Evolutionary conservation across 1,284 basidiomycete genomes (phyloP).

Genomic region (Malassezia arunalokei): DNA sequence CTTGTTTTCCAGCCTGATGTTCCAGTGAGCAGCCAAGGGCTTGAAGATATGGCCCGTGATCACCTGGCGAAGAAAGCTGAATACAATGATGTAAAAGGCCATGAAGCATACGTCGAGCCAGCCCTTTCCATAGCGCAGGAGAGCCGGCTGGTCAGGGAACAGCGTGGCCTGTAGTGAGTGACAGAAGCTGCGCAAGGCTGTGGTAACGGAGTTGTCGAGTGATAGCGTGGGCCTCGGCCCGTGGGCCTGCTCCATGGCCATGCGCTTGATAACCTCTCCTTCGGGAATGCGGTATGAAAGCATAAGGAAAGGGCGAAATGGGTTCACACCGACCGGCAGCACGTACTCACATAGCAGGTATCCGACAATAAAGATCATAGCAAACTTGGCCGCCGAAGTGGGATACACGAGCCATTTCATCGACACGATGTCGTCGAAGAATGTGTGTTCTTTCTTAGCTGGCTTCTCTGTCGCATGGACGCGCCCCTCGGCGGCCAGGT

Average conservation of each 20-base stretch:
- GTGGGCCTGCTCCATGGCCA: slow-evolving; percentile 19
- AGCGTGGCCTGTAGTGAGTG: slow-evolving; percentile 18
- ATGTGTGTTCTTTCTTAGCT: neutral
- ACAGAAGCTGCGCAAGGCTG: slow-evolving; percentile 13
- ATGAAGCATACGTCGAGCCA: slow-evolving; percentile 64
- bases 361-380: slow-evolving; percentile 60
- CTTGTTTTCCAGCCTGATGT: slow-evolving; percentile 37
- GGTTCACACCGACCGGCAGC: slow-evolving; percentile 55
- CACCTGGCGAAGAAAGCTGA: slow-evolving; percentile 74
- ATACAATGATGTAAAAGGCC: slow-evolving; percentile 76
- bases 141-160: slow-evolving; percentile 16
- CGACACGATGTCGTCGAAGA: slow-evolving; percentile 1
- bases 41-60: slow-evolving; percentile 60
- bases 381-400: slow-evolving; percentile 47
- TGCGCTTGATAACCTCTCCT: slow-evolving; percentile 51
- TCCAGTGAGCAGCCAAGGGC: slow-evolving; percentile 55
- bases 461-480: neutral
- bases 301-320: slow-evolving; percentile 63
- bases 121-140: slow-evolving; percentile 35
- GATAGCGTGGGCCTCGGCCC: slow-evolving; percentile 9
- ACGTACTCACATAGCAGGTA: slow-evolving; percentile 61
- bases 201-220: slow-evolving; percentile 7
- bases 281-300: slow-evolving; percentile 55
- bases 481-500: neutral
- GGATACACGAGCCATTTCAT: slow-evolving; percentile 38